A percentile compares a stretch with the other conserved stretches of the same genome.
phyloP scores from a whole-genome alignment of 768 basidiomycete species.

The Naganishia kalamii region DNA sequence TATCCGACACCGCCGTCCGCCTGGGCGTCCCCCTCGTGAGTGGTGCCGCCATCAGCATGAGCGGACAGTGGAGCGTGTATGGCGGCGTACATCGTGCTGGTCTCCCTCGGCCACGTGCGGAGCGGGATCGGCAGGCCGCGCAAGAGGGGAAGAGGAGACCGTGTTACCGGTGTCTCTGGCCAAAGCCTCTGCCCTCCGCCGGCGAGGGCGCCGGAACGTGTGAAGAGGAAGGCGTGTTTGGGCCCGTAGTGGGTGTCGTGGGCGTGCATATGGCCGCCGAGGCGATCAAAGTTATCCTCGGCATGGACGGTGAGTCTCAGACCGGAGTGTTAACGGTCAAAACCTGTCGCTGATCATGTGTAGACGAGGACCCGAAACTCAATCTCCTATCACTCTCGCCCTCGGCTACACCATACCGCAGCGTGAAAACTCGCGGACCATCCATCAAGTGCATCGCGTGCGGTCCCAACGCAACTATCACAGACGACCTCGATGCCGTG shows the following conservation, averaged over 20 bases:
- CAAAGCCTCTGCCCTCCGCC: slow-evolving; percentile 59
- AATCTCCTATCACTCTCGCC: slow-evolving; percentile 49
- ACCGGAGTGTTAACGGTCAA: not conserved
- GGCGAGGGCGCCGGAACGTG: slow-evolving; percentile 63
- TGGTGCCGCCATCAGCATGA: slow-evolving; percentile 67
- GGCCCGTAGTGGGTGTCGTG: slow-evolving; percentile 80
- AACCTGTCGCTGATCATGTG: slow-evolving; percentile 20
- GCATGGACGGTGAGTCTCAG: slow-evolving; percentile 50
- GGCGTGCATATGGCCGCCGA: slow-evolving; percentile 86
- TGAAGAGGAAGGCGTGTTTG: slow-evolving; percentile 81
- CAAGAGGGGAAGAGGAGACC: slow-evolving; percentile 53
- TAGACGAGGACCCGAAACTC: slow-evolving; percentile 61
- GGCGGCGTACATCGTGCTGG: slow-evolving; percentile 24
- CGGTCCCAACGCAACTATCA: slow-evolving; percentile 50
- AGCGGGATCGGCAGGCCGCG: not conserved
- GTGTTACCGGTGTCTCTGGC: slow-evolving; percentile 92
- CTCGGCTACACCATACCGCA: slow-evolving; percentile 61
- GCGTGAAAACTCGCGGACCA: slow-evolving; percentile 68
- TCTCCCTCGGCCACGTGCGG: not conserved
- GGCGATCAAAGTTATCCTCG: slow-evolving; percentile 69
- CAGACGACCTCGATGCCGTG: slow-evolving; percentile 52
- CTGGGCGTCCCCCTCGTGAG: slow-evolving; percentile 78
- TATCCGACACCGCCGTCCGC: slow-evolving; percentile 75
- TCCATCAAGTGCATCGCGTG: slow-evolving; percentile 71
- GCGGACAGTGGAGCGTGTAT: slow-evolving; percentile 48